Percentiles rank a stretch among this genome's conserved stretches.
phyloP scores from a whole-genome alignment of 2,329 filamentous ascomycete species.

The Geosmithia flava region DNA sequence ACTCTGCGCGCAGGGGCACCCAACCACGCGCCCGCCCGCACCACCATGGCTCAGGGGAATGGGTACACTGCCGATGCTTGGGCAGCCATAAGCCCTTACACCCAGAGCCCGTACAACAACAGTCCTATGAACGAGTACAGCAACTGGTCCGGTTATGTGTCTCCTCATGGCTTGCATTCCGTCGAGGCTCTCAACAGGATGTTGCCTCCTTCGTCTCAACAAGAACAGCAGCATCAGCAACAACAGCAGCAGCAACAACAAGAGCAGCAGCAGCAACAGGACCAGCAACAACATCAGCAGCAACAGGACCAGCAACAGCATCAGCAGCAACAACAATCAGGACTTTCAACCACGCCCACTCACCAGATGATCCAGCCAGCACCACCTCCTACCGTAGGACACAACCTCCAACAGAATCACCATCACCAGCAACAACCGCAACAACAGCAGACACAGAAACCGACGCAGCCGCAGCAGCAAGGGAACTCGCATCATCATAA shows the following conservation, averaged over 20 bases:
- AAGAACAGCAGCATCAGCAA: slow-evolving; percentile 7
- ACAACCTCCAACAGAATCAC: background rate
- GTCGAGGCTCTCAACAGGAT: slow-evolving; percentile 34
- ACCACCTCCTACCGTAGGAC: slow-evolving; percentile 11
- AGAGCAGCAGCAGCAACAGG: slow-evolving; percentile 16
- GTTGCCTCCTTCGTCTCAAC: slow-evolving; percentile 39
- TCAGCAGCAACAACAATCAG: slow-evolving; percentile 29
- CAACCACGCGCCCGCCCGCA: background rate
- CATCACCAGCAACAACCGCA: background rate
- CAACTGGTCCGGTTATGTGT: slow-evolving; percentile 32
- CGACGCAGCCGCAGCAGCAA: no score
- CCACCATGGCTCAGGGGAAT: slow-evolving; percentile 16
- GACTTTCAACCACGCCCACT: background rate
- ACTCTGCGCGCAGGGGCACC: background rate
- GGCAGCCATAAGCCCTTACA: slow-evolving; percentile 48
- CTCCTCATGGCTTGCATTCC: slow-evolving; percentile 33
- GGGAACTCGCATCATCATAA: no score
- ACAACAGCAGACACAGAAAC: slow-evolving; percentile 4
- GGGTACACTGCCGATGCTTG: slow-evolving; percentile 34
- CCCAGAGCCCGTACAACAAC: slow-evolving; percentile 39
- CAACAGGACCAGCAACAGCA: slow-evolving; percentile 21
- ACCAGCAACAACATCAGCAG: slow-evolving; percentile 7
- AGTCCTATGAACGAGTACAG: slow-evolving; percentile 55
- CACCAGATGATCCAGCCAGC: slow-evolving; percentile 20
- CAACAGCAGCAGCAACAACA: background rate